phyloP scores from a whole-genome alignment of 768 basidiomycete genomes.

The Lactifluus echinatus region DNA sequence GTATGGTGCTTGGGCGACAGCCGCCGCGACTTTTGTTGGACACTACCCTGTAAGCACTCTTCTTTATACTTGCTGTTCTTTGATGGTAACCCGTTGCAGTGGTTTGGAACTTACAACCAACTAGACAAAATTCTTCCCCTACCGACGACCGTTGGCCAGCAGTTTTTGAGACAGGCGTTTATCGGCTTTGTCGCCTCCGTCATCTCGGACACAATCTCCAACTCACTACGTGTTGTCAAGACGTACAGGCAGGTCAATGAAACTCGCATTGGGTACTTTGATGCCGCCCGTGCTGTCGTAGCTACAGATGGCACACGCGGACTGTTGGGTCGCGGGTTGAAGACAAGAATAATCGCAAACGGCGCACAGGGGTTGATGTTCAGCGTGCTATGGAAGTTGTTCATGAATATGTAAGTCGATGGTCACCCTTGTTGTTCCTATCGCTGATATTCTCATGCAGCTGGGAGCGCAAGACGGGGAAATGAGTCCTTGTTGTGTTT shows the following conservation, averaged over 20 bases:
- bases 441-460: background rate
- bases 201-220: conserved; percentile 77
- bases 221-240: conserved; percentile 88
- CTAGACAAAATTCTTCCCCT: conserved; percentile 55
- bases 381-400: conserved; percentile 82
- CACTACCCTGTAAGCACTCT: conserved; percentile 66
- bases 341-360: conserved; percentile 84
- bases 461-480: conserved; percentile 5
- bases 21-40: conserved; percentile 89
- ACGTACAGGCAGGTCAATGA: conserved; percentile 92
- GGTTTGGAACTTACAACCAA: conserved; percentile 84
- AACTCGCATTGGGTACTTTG: conserved; percentile 65
- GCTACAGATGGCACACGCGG: conserved; percentile 67
- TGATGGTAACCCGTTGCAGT: conserved; percentile 32
- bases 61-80: background rate
- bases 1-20: conserved; percentile 89
- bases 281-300: conserved; percentile 72
- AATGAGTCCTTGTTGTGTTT: background rate
- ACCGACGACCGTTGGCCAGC: conserved; percentile 43
- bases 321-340: conserved; percentile 81
- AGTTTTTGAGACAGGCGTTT: conserved; percentile 71
- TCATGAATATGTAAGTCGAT: conserved; percentile 69
- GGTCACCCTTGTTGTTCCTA: background rate
- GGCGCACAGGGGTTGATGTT: conserved; percentile 91
- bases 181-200: conserved; percentile 88